Evolutionary conservation across 2,329 filamentous ascomycete genomes (phyloP).

Genomic region (Malbranchea zuffiana): DNA sequence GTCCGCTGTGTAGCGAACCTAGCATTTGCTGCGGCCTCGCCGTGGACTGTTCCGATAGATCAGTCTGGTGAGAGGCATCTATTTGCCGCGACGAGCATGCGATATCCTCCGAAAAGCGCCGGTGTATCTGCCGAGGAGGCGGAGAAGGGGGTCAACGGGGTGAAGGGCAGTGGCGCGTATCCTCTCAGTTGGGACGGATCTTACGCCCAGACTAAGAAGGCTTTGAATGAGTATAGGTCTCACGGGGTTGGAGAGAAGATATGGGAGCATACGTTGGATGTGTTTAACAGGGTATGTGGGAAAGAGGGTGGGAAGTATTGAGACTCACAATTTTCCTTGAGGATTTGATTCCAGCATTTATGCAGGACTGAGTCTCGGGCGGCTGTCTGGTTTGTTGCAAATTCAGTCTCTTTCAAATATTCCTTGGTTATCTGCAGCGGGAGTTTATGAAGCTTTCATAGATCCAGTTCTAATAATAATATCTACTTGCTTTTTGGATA

Average conservation of each 20-base stretch:
- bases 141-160: slow-evolving; percentile 12
- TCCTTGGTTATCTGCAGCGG: too few relatives aligned
- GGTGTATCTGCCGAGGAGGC: slow-evolving; percentile 1
- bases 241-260: slow-evolving; percentile 14
- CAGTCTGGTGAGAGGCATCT: slow-evolving; percentile 17
- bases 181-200: slow-evolving; percentile 13
- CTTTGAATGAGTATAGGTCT: slow-evolving; percentile 10
- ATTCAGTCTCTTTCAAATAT: too few relatives aligned
- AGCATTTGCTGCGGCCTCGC: too few relatives aligned
- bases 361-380: too few relatives aligned
- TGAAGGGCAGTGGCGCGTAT: slow-evolving; percentile 15
- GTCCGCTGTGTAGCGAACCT: too few relatives aligned
- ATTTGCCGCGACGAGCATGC: slow-evolving; percentile 13
- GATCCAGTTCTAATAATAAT: too few relatives aligned
- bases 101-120: slow-evolving; percentile 11
- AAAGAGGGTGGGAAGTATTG: too few relatives aligned
- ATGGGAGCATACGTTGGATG: slow-evolving; percentile 16
- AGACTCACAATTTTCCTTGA: too few relatives aligned
- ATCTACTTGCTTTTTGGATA: too few relatives aligned
- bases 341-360: too few relatives aligned
- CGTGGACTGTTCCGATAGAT: slow-evolving; percentile 10
- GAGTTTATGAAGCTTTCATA: too few relatives aligned
- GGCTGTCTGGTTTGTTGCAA: too few relatives aligned
- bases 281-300: slow-evolving; percentile 12
- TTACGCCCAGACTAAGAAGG: slow-evolving; percentile 6